phyloP scores from a whole-genome alignment of 306 rosid species.

The Casuarina cunninghamiana region DNA sequence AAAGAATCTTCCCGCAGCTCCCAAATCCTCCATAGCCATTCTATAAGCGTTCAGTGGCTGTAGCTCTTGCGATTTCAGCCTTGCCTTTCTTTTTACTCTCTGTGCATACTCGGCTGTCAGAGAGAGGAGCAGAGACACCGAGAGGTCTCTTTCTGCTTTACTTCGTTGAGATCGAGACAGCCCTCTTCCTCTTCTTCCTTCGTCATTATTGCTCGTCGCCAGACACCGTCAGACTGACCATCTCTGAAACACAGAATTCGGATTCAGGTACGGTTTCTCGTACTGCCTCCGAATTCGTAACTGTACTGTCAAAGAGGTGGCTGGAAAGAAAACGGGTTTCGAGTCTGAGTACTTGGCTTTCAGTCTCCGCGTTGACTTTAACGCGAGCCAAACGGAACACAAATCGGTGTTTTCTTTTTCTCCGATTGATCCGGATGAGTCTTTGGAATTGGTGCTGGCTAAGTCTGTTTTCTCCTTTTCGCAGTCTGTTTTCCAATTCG shows the following conservation, averaged over 20 bases:
- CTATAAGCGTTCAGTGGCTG: not conserved
- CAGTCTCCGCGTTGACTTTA: not conserved
- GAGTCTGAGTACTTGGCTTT: conserved; percentile 1
- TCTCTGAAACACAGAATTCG: not conserved
- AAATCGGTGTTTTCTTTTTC: conserved; percentile 14
- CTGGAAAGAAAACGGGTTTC: conserved; percentile 10
- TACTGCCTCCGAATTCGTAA: not conserved
- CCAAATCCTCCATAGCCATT: conserved; percentile 1
- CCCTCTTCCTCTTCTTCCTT: not conserved
- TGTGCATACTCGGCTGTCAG: not conserved
- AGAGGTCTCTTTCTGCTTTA: not conserved
- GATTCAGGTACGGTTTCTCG: not conserved
- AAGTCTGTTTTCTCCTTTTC: not conserved
- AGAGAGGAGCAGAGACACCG: not conserved
- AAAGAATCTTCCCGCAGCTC: not conserved
- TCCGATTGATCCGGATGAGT: not conserved
- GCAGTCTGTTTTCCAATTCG: not conserved
- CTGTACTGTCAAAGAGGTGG: no score
- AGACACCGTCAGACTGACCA: not conserved
- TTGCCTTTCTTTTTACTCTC: not conserved
- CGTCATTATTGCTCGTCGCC: not conserved
- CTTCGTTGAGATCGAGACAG: conserved; percentile 16
- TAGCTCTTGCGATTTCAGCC: not conserved
- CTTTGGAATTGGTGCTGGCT: conserved; percentile 2
- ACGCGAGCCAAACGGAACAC: conserved; percentile 14